A percentile compares a stretch with the other conserved stretches of the same genome.
phyloP scores from a whole-genome alignment of 352 stramenopile genomes.

The Pythium graminicola region DNA sequence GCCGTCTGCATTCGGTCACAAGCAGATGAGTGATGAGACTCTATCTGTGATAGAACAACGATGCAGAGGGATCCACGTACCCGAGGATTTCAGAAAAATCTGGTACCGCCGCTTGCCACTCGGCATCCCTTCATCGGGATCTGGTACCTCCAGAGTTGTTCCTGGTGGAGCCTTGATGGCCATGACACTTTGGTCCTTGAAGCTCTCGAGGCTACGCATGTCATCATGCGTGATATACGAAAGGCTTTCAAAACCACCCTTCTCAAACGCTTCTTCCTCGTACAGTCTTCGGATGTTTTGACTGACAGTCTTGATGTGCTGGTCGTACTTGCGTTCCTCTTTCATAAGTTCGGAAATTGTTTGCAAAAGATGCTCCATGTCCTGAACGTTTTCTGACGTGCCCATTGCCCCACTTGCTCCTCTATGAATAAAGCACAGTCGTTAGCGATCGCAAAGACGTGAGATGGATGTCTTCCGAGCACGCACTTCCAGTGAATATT shows the following conservation, averaged over 20 bases:
- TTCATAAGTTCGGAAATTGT: constrained; percentile 74
- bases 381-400: constrained; percentile 45
- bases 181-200: constrained; percentile 88
- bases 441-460: no score
- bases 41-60: not conserved
- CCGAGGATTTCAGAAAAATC: constrained; percentile 91
- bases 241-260: constrained; percentile 69
- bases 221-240: constrained; percentile 86
- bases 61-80: constrained; percentile 18
- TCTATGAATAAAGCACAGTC: constrained; percentile 30
- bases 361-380: constrained; percentile 67
- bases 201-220: constrained; percentile 78
- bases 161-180: constrained; percentile 91
- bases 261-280: constrained; percentile 76
- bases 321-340: constrained; percentile 79
- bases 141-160: constrained; percentile 92
- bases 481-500: constrained; percentile 96
- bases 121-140: constrained; percentile 92
- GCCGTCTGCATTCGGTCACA: constrained; percentile 38
- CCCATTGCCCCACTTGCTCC: constrained; percentile 43
- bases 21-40: not conserved
- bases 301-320: constrained; percentile 78
- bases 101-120: constrained; percentile 86
- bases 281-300: constrained; percentile 78
- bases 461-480: not conserved